These are phyloP conservation scores for Pseudozyma thailandica DNA, from an alignment of 1,284 basidiomycete species.

Conservation along the genomic window DNA sequence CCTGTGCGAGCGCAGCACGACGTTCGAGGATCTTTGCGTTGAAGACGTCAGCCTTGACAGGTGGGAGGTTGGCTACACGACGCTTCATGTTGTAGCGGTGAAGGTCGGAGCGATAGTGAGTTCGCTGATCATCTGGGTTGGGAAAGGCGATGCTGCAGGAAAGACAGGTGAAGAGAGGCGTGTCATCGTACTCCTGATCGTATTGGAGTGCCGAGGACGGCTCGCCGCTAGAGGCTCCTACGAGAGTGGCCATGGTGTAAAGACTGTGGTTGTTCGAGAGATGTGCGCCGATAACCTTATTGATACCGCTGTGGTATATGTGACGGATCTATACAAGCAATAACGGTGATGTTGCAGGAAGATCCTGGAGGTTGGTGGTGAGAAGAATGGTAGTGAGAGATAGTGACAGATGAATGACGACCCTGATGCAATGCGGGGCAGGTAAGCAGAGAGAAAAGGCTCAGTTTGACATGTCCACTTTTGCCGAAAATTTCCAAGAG, in stretches of 20 bases:
- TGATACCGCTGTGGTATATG: too few species aligned
- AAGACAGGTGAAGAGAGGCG: slow-evolving; percentile 77
- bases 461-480: slow-evolving; percentile 14
- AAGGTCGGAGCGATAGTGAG: slow-evolving; percentile 92
- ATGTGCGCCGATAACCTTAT: not conserved
- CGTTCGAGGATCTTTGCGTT: slow-evolving; percentile 82
- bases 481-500: slow-evolving; percentile 26
- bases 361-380: slow-evolving; percentile 1
- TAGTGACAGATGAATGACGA: not conserved
- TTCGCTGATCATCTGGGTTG: slow-evolving; percentile 84
- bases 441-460: slow-evolving; percentile 1
- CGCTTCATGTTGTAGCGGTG: slow-evolving; percentile 99
- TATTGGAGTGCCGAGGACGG: slow-evolving; percentile 26
- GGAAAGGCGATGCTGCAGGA: slow-evolving; percentile 91
- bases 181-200: slow-evolving; percentile 44
- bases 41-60: slow-evolving; percentile 82
- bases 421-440: slow-evolving; percentile 11
- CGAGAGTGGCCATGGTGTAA: slow-evolving; percentile 40
- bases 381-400: not conserved
- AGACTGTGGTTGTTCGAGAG: not conserved
- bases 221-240: slow-evolving; percentile 30
- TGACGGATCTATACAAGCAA: too few species aligned
- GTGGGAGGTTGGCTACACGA: slow-evolving; percentile 88
- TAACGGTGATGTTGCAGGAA: not conserved
- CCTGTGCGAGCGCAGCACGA: slow-evolving; percentile 34